Conservation (phyloP, 768 basidiomycete species). For the Serendipita sp. region DNA sequence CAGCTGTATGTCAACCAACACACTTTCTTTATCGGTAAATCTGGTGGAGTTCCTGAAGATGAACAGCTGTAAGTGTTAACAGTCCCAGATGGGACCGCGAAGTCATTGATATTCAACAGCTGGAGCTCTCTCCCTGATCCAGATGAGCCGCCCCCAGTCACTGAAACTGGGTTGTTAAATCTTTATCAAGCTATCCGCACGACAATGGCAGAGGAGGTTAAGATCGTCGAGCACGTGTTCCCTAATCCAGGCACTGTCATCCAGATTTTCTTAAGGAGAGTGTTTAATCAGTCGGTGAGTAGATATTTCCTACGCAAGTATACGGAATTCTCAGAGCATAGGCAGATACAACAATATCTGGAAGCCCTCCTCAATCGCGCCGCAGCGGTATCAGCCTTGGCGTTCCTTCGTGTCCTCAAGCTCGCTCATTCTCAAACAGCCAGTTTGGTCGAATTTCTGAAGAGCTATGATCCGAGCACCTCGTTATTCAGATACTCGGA, state of each 20-base stretch:
- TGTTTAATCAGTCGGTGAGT: conserved; percentile 91
- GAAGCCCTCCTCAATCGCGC: conserved; percentile 73
- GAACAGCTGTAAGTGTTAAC: conserved; percentile 35
- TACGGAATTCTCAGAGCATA: neutral
- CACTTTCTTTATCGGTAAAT: conserved; percentile 86
- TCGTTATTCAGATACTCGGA: conserved; percentile 7
- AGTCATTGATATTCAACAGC: conserved; percentile 23
- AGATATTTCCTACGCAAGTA: neutral
- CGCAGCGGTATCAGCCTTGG: conserved; percentile 62
- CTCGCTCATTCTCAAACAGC: conserved; percentile 70
- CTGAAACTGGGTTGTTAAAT: conserved; percentile 61
- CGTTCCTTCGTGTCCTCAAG: conserved; percentile 80
- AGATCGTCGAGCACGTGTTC: conserved; percentile 97
- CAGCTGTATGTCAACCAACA: conserved; percentile 95
- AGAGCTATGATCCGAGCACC: conserved; percentile 71
- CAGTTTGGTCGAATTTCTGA: conserved; percentile 74
- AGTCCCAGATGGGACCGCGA: neutral
- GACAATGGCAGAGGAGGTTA: conserved; percentile 88
- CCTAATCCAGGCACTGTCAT: conserved; percentile 92
- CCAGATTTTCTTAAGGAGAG: conserved; percentile 93
- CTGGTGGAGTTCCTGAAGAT: conserved; percentile 50
- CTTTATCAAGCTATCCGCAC: conserved; percentile 75
- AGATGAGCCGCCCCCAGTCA: conserved; percentile 54
- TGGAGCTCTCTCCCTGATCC: conserved; percentile 76
- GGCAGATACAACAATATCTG: conserved; percentile 89